Base-by-base conservation (phyloP, 257 asterid species). In the Gynochthodes officinalis region DNA sequence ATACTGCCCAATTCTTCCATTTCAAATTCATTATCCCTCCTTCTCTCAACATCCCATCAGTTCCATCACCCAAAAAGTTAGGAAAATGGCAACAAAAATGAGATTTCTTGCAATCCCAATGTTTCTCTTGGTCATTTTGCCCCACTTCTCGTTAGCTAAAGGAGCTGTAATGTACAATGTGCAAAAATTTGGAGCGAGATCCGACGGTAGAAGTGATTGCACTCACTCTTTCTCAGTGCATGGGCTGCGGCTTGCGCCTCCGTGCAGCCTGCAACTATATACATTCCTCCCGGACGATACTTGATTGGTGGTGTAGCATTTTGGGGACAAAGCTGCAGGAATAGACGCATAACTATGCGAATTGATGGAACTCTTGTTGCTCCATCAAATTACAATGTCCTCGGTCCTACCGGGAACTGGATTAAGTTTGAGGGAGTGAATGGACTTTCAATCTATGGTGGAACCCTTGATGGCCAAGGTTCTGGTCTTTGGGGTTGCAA, bases 341-440 rank as follows among this genome's bases (percentile, higher is more conserved):
- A 64, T 33, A 77, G 70, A n/a, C n/a, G n/a, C 4, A 86, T 84
- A 16, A 77, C 84, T 0, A 67, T 90, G 0, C 83, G 71, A 4
- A 82, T 88, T 7, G 86, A 81, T 30, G 96, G 96, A 28, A 88
- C 89, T n/a, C 75, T 90, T 1, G 76, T 90, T 2, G 91, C 93
- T 69, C 95, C 96, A 0, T 65, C 81, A 0, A 73, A 82, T 73
- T 88, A 85, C 48, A 74, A 67, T 48, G 80, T 68, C 35, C 52
- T 66, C 21, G 93, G 90, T 72, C 73, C 71, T 8, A 59, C 73
- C 7, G 86, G 78, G 2, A 66, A 23, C 40, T 89, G 96, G 96
- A 50, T 89, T 52, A 79, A 42, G 78, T 90, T 90, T 61, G 71
- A 85, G 19, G 64, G 83, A 39, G 97, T 85, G 43, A 76, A 77